These are phyloP conservation scores for Lithospermum erythrorhizon DNA, from an alignment of 257 asterid species.

Conservation along the genomic window DNA sequence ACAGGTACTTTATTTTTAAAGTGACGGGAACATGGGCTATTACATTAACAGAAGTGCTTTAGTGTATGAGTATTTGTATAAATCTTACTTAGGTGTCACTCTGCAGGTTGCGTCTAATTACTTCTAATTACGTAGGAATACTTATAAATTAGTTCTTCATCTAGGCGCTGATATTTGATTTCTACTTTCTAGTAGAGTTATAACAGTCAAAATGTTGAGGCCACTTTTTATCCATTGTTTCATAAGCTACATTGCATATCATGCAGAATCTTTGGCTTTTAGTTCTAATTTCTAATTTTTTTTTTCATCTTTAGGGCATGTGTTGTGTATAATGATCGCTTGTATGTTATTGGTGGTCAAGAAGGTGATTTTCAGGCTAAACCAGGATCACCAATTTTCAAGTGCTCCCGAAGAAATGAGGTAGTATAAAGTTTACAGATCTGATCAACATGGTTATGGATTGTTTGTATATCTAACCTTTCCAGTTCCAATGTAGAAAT, in stretches of 20 bases:
- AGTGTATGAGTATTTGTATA: background rate
- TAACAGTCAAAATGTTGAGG: background rate
- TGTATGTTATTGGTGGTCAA: conserved; percentile 77
- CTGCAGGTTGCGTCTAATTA: too few relatives aligned
- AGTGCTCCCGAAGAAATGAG: conserved; percentile 88
- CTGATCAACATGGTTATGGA: too few relatives aligned
- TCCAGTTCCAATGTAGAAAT: too few relatives aligned
- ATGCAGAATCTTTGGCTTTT: background rate
- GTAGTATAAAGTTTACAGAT: conserved; percentile 19
- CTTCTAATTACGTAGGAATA: background rate
- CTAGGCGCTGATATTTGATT: background rate
- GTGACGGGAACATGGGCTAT: background rate
- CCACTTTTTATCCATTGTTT: background rate
- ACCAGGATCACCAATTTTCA: conserved; percentile 88
- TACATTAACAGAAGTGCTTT: too few relatives aligned
- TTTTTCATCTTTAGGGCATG: conserved; percentile 47
- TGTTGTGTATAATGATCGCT: conserved; percentile 51
- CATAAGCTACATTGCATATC: background rate
- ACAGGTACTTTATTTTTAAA: conserved; percentile 38
- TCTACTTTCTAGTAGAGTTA: background rate
- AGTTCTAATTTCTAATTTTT: background rate
- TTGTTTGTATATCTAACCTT: too few relatives aligned
- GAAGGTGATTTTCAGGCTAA: conserved; percentile 96
- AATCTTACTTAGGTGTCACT: background rate
- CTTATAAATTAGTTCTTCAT: too few relatives aligned